Conservation (phyloP, 805 yeast species). For the Starmerella potacharoeniae region DNA sequence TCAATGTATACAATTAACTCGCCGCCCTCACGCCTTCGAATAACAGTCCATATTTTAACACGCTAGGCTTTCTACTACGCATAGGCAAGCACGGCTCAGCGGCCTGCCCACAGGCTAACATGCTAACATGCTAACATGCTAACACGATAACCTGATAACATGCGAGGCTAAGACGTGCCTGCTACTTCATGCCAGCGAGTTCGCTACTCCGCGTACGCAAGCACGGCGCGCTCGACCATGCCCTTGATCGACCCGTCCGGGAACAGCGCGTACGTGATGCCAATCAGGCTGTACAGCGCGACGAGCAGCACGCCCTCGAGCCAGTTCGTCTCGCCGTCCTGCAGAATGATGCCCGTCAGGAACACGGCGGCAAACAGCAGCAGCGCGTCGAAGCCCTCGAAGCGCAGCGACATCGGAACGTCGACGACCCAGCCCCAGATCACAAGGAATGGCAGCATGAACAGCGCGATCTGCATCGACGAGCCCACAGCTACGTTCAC, state of each 20-base stretch:
- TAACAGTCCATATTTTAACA: too few species aligned
- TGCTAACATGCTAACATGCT: too few species aligned
- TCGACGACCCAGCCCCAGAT: constrained; percentile 81
- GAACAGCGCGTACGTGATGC: constrained; percentile 78
- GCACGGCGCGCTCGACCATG: neutral
- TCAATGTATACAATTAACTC: too few species aligned
- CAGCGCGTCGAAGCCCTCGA: constrained; percentile 87
- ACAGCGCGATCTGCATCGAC: constrained; percentile 85
- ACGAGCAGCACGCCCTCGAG: constrained; percentile 89
- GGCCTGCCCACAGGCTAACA: too few species aligned
- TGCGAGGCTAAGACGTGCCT: too few species aligned
- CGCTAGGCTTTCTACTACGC: too few species aligned
- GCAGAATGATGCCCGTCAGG: constrained; percentile 71
- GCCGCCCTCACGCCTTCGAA: too few species aligned
- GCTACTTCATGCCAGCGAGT: too few species aligned
- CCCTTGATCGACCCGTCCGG: constrained; percentile 35
- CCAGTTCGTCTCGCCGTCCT: constrained; percentile 96
- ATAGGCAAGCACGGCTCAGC: too few species aligned
- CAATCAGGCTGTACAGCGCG: constrained; percentile 75
- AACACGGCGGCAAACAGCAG: constrained; percentile 82
- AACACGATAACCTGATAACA: too few species aligned
- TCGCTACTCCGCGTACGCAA: neutral
- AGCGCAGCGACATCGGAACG: constrained; percentile 85
- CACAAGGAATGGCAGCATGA: constrained; percentile 95
- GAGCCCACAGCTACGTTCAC: constrained; percentile 95